These are phyloP conservation scores for Fraxinus pennsylvanica DNA, from an alignment of 257 asterid species.

Conservation along the genomic window DNA sequence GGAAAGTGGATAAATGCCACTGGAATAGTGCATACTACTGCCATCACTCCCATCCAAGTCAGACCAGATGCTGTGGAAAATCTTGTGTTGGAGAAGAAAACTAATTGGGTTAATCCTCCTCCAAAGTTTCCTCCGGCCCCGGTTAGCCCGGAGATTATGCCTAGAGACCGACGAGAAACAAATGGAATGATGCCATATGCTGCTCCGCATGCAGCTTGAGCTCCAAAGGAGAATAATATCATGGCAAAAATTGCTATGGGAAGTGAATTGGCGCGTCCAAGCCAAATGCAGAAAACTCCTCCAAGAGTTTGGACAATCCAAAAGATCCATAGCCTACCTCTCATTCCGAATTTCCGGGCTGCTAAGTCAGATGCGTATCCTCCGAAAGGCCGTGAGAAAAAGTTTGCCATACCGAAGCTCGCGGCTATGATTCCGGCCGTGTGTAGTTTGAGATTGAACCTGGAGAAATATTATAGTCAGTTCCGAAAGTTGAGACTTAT, in stretches of 20 bases:
- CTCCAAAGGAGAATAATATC: slow-evolving; percentile 51
- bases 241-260: slow-evolving; percentile 35
- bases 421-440: slow-evolving; percentile 51
- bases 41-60: too few species aligned
- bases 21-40: too few species aligned
- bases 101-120: slow-evolving; percentile 43
- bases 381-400: slow-evolving; percentile 44
- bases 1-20: too few species aligned
- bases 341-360: slow-evolving; percentile 44
- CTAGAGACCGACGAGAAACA: slow-evolving; percentile 47
- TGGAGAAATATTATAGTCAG: slow-evolving; percentile 11
- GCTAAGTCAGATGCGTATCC: slow-evolving; percentile 46
- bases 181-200: slow-evolving; percentile 49
- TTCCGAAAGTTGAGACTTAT: neutral
- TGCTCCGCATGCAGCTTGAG: slow-evolving; percentile 59
- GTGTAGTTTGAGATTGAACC: slow-evolving; percentile 45
- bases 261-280: slow-evolving; percentile 40
- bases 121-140: slow-evolving; percentile 58
- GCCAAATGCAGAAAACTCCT: slow-evolving; percentile 41
- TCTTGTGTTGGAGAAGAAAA: slow-evolving; percentile 42
- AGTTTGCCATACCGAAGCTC: slow-evolving; percentile 45
- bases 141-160: slow-evolving; percentile 42
- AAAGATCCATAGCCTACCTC: slow-evolving; percentile 48
- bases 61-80: too few species aligned
- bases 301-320: slow-evolving; percentile 47